Conservation (phyloP, 1,284 basidiomycete genomes). For the Peniophora sp. region DNA sequence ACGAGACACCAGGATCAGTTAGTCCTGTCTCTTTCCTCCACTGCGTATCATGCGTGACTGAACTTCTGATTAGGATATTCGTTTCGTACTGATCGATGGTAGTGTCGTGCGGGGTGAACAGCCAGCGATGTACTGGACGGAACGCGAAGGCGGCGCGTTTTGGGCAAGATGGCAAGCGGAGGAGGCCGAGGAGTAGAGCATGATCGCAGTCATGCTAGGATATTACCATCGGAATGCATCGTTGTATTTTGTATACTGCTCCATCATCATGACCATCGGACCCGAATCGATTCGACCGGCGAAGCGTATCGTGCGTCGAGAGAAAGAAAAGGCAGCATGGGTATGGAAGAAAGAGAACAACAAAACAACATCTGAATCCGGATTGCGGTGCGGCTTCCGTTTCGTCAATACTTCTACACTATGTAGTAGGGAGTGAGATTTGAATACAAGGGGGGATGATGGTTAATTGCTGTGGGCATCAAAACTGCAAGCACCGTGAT, state of each 20-base stretch:
- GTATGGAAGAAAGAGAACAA: no score
- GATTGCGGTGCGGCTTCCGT: no score
- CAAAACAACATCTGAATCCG: no score
- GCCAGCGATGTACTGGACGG: constrained; percentile 52
- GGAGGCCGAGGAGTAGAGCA: constrained; percentile 25
- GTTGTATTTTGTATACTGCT: not conserved
- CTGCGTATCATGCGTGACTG: not conserved
- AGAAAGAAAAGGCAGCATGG: no score
- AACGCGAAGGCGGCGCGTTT: constrained; percentile 47
- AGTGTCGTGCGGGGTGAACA: constrained; percentile 41
- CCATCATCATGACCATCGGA: not conserved
- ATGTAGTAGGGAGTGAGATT: no score
- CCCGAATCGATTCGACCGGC: no score
- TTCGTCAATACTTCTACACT: no score
- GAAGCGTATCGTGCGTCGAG: no score
- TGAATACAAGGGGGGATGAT: no score
- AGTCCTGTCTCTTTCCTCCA: constrained; percentile 13
- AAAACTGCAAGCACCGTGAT: no score
- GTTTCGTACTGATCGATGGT: constrained; percentile 55
- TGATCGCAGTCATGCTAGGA: constrained; percentile 1
- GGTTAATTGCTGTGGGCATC: no score
- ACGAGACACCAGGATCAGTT: constrained; percentile 72
- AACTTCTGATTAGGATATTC: constrained; percentile 35
- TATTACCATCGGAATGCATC: not conserved
- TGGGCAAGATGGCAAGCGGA: constrained; percentile 48